A percentile compares a stretch with the other conserved stretches of the same genome.
These are phyloP conservation scores for Exserohilum turcica DNA, from an alignment of 2,329 filamentous ascomycete genomes.

Conservation along the genomic window DNA sequence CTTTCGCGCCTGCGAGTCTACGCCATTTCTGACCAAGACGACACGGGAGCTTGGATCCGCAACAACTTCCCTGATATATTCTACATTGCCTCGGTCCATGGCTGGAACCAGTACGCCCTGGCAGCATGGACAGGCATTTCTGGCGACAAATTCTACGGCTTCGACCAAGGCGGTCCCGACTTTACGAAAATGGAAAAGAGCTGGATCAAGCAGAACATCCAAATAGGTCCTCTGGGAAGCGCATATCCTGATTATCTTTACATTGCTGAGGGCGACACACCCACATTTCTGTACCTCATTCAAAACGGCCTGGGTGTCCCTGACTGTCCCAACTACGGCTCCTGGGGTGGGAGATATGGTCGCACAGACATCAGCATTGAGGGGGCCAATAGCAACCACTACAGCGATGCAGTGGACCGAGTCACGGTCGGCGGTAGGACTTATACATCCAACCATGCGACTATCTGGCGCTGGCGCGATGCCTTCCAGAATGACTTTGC, in stretches of 20 bases:
- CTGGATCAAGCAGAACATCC: slow-evolving; percentile 61
- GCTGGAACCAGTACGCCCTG: slow-evolving; percentile 60
- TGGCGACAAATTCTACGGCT: slow-evolving; percentile 54
- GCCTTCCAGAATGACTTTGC: slow-evolving; percentile 60
- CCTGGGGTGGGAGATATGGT: slow-evolving; percentile 57
- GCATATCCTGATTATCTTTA: slow-evolving; percentile 54
- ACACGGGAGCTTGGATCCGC: slow-evolving; percentile 63
- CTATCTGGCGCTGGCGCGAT: slow-evolving; percentile 60
- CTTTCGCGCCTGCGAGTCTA: slow-evolving; percentile 44
- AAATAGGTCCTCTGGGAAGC: slow-evolving; percentile 55
- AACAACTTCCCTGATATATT: slow-evolving; percentile 59
- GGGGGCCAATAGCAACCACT: slow-evolving; percentile 44
- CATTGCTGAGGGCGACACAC: slow-evolving; percentile 61
- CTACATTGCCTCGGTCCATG: slow-evolving; percentile 62
- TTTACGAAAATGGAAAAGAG: slow-evolving; percentile 54
- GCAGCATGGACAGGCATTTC: slow-evolving; percentile 64
- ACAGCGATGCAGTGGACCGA: slow-evolving; percentile 46
- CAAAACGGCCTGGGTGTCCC: slow-evolving; percentile 56
- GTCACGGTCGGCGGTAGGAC: slow-evolving; percentile 43
- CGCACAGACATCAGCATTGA: slow-evolving; percentile 43
- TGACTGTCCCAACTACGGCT: slow-evolving; percentile 55
- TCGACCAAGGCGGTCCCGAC: slow-evolving; percentile 58
- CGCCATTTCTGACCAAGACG: slow-evolving; percentile 64
- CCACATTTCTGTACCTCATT: slow-evolving; percentile 57
- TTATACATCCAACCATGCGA: slow-evolving; percentile 54